phyloP scores from a whole-genome alignment of 2,329 filamentous ascomycete genomes.

The Paraconiothyrium brasiliense region DNA sequence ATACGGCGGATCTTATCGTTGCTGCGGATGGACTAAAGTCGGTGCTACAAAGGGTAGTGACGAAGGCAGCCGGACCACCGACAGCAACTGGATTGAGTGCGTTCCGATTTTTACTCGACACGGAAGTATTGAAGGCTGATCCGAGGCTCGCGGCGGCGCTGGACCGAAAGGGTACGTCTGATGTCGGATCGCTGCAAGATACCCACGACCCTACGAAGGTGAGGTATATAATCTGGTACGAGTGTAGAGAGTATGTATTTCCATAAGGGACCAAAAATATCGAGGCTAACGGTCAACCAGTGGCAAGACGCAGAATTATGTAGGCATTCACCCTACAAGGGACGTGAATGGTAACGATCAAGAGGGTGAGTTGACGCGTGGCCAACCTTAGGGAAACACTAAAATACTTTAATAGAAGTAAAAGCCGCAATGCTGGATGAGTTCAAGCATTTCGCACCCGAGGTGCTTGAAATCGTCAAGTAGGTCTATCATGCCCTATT shows the following conservation, averaged over 20 bases:
- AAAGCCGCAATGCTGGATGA: slow-evolving; percentile 14
- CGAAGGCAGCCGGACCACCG: slow-evolving; percentile 4
- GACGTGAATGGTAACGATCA: slow-evolving; percentile 10
- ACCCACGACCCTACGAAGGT: slow-evolving; percentile 2
- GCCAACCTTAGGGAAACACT: background rate
- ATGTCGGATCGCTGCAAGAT: slow-evolving; percentile 5
- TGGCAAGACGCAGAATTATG: slow-evolving; percentile 17
- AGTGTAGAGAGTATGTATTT: slow-evolving; percentile 5
- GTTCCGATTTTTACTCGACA: slow-evolving; percentile 16
- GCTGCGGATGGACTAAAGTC: slow-evolving; percentile 18
- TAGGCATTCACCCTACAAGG: slow-evolving; percentile 13
- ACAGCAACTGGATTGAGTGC: slow-evolving; percentile 16
- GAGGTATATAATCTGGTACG: slow-evolving; percentile 20
- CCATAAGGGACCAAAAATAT: no score
- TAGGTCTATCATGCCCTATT: background rate
- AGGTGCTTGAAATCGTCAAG: slow-evolving; percentile 10
- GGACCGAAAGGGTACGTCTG: background rate
- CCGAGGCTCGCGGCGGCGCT: background rate
- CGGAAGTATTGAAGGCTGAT: slow-evolving; percentile 1
- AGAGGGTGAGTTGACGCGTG: background rate
- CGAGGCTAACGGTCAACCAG: background rate
- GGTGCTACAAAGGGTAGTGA: slow-evolving; percentile 7
- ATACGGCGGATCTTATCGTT: slow-evolving; percentile 19
- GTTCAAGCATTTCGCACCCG: slow-evolving; percentile 15
- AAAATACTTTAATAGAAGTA: background rate